Evolutionary conservation across 345 rosid genomes (phyloP).

Genomic region (Conringia planisiliqua): DNA sequence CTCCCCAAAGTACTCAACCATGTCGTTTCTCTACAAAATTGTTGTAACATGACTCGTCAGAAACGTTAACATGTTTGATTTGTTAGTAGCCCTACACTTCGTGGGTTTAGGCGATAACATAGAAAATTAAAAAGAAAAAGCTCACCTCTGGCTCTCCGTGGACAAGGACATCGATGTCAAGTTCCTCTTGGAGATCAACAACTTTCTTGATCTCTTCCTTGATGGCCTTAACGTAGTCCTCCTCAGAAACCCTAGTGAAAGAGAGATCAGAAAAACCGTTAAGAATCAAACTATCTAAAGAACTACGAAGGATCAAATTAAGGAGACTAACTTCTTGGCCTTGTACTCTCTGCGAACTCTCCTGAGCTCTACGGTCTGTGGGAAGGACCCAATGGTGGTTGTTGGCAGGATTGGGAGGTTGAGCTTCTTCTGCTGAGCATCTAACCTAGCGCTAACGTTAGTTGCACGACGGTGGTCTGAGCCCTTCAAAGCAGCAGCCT

Average conservation of each 20-base stretch:
- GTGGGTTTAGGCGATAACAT: neutral
- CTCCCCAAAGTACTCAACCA: conserved; percentile 99
- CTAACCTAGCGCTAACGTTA: conserved; percentile 78
- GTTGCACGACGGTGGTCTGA: conserved; percentile 94
- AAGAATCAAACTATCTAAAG: neutral
- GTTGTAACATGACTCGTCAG: neutral
- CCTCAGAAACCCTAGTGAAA: conserved; percentile 73
- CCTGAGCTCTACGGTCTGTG: conserved; percentile 93
- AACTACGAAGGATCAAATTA: neutral
- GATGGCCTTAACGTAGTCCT: conserved; percentile 74
- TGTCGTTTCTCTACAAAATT: conserved; percentile 79
- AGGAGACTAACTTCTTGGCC: conserved; percentile 71
- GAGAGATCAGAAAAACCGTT: neutral
- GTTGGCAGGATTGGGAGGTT: conserved; percentile 95
- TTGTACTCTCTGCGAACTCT: conserved; percentile 99
- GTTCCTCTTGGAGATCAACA: conserved; percentile 90
- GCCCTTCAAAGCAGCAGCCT: conserved; percentile 96
- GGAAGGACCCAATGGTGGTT: conserved; percentile 97
- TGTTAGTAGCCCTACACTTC: neutral
- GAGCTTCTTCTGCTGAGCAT: conserved; percentile 96
- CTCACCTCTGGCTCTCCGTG: conserved; percentile 99
- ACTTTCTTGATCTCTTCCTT: conserved; percentile 93
- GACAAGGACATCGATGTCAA: conserved; percentile 95
- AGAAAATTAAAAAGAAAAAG: neutral
- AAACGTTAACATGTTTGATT: neutral